Evolutionary conservation across 768 basidiomycete species (phyloP).

Genomic region (Hypholoma sublateritium): DNA sequence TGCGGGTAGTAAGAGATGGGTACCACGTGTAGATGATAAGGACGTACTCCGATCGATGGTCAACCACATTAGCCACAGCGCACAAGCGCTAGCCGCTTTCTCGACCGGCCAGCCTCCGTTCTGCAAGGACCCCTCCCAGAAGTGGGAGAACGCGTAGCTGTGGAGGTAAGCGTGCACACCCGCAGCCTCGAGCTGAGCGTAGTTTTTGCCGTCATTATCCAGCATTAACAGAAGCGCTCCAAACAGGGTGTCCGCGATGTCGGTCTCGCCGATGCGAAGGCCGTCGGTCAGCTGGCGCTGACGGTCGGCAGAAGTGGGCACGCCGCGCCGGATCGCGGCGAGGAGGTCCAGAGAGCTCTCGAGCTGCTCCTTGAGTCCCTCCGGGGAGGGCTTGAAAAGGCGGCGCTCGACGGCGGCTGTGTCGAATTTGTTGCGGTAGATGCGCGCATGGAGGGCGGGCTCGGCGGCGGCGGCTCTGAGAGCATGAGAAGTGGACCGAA

Average conservation of each 20-base stretch:
- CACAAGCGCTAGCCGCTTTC: constrained; percentile 45
- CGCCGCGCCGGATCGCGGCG: constrained; percentile 31
- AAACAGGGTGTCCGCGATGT: constrained; percentile 42
- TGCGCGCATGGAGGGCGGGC: constrained; percentile 45
- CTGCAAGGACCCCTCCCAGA: constrained; percentile 58
- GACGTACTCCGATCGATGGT: constrained; percentile 49
- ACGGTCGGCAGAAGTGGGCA: neutral
- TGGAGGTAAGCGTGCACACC: constrained; percentile 48
- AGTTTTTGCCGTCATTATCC: constrained; percentile 71
- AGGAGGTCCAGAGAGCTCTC: constrained; percentile 36
- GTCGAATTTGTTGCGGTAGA: constrained; percentile 63
- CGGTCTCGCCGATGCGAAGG: constrained; percentile 18
- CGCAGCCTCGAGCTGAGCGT: constrained; percentile 52
- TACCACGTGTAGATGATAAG: neutral
- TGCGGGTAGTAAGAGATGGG: constrained; percentile 7
- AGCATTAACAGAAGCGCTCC: constrained; percentile 53
- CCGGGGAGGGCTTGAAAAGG: constrained; percentile 34
- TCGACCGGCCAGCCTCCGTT: constrained; percentile 52
- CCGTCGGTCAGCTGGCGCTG: neutral
- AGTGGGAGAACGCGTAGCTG: constrained; percentile 40
- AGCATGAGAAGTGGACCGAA: constrained; percentile 43
- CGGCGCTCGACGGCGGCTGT: constrained; percentile 48
- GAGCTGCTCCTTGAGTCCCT: constrained; percentile 36
- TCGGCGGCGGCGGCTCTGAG: constrained; percentile 38
- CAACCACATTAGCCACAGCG: constrained; percentile 67